A percentile compares a stretch with the other conserved stretches of the same genome.
Conservation (phyloP, 805 yeast genomes). For the Phaffomyces antillensis region DNA sequence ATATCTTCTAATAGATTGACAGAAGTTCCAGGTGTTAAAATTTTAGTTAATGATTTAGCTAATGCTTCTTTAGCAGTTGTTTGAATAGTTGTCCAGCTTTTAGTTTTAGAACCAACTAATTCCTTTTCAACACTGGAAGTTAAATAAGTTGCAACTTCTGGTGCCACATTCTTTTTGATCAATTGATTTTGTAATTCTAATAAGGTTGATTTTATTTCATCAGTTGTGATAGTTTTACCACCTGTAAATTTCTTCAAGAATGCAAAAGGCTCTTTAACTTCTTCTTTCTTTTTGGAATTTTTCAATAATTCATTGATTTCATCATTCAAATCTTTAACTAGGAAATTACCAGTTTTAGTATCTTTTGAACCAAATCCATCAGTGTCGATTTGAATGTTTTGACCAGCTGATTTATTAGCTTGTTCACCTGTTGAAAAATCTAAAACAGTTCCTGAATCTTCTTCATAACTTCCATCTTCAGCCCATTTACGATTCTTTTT, state of each 20-base stretch:
- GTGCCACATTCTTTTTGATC: constrained; percentile 83
- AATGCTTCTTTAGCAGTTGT: constrained; percentile 63
- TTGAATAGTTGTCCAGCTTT: constrained; percentile 66
- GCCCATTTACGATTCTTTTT: constrained; percentile 60
- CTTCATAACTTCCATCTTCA: constrained; percentile 51
- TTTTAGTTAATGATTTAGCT: constrained; percentile 56
- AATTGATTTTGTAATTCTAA: constrained; percentile 67
- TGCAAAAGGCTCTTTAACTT: constrained; percentile 39
- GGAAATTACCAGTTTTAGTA: constrained; percentile 47
- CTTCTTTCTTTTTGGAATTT: constrained; percentile 20
- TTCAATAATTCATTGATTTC: constrained; percentile 38
- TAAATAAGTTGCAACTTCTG: constrained; percentile 72
- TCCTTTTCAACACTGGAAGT: constrained; percentile 64
- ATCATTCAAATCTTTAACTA: constrained; percentile 55
- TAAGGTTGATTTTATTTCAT: constrained; percentile 60
- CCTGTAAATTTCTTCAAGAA: constrained; percentile 59
- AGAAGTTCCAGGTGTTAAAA: constrained; percentile 87
- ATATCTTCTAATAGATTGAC: constrained; percentile 82
- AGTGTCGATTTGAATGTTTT: constrained; percentile 23
- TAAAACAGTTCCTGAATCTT: constrained; percentile 33
- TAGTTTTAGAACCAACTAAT: constrained; percentile 65
- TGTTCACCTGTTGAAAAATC: constrained; percentile 45
- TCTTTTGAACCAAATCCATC: constrained; percentile 34
- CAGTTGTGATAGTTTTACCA: constrained; percentile 56
- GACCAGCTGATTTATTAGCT: constrained; percentile 10